Base-by-base conservation (phyloP, 2,329 filamentous ascomycete species). In the Alternaria consortialis region DNA sequence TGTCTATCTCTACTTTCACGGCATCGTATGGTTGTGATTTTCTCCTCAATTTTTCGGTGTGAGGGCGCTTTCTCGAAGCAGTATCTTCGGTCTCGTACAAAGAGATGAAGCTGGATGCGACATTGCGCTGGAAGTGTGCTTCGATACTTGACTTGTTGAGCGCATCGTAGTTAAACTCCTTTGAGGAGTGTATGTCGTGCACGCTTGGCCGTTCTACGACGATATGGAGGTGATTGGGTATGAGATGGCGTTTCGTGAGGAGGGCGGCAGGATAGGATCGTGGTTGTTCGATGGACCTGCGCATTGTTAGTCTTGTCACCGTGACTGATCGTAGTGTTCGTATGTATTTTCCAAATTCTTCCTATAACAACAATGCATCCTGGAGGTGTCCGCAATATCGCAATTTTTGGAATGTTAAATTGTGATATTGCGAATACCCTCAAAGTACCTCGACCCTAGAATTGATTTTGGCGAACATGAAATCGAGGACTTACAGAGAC, bases 101-200 rank as follows among this genome's bases (percentile, higher is more conserved):
- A n/a, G 56, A 58, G n/a, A 53, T 36, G 9, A 58, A 58, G 42
- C 42, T 53, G 7, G 56, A 53, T 32, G 32, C 11, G 23, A 44
- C 32, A 32, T 53, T 48, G 17, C 23, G 6, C 17, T 46, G 34
- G 13, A 58, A 29, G 15, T 58, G 56, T 23, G 39, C 43, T 34
- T 58, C 40, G n/a, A 58, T 58, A 7, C 27, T 37, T 12, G 36
- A 23, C 31, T 25, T 47, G 15, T 43, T 53, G 11, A 58, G n/a
- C 7, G 40, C 32, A n/a, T 53, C 31, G 6, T 53, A 43, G 36
- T 31, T 37, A 31, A 58, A 58, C 15, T 27, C 39, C 25, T 32
- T 11, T 17, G 31, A 34, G 25, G 55, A 32, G n/a, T 12, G 8
- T 34, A 43, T 27, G 20, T 13, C 29, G 3, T 31, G 9, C 4